Evolutionary conservation across 352 stramenopile species (phyloP), one percentile per base, ranked within the genome.

Genomic region (Pythium insidiosum): DNA sequence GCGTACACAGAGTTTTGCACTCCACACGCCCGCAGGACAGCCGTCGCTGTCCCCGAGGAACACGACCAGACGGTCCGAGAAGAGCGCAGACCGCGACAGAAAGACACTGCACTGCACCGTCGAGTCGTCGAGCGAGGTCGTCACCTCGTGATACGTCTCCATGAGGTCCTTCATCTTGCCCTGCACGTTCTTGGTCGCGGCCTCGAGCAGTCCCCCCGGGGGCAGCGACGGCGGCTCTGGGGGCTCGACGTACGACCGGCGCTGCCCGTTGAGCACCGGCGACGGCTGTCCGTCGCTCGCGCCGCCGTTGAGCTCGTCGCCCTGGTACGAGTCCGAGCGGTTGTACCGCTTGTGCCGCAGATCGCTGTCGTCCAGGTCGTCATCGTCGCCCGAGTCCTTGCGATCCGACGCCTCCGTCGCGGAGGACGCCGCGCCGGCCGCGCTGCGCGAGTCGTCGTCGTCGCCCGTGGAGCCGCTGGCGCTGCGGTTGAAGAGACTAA

Each of bases 111-210:
- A 80, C 33, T 80, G 58, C 34, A 77, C 66, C 31, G 61, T 61
- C 53, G 65, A 47, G 47, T 83, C 73, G 38, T 86, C 73, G 60
- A 66, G 66, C 18, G 67, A 84, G 40, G 64, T 71, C 6, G 69
- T 73, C 21, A 78, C 58, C 38, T 85, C n/a, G n/a, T n/a, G n/a
- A n/a, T n/a, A n/a, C n/a, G n/a, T n/a, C n/a, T n/a, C n/a, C n/a
- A n/a, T 76, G 19, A 85, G 55, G 18, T 76, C 71, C 44, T 71
- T 61, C 67, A 83, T 80, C 56, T 85, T 85, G 19, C 62, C 67
- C 52, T 85, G 73, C 36, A 85, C 73, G 38, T 85, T 85, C 56
- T 74, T 79, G 1, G 69, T 79, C 5, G 69, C 73, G 12, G 73
- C 71, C 48, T 85, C 73, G 4, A 80, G 38, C 2, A 85, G 45